Base-by-base conservation (phyloP, 495 filamentous ascomycete genomes). In the Podospora tetraspora region DNA sequence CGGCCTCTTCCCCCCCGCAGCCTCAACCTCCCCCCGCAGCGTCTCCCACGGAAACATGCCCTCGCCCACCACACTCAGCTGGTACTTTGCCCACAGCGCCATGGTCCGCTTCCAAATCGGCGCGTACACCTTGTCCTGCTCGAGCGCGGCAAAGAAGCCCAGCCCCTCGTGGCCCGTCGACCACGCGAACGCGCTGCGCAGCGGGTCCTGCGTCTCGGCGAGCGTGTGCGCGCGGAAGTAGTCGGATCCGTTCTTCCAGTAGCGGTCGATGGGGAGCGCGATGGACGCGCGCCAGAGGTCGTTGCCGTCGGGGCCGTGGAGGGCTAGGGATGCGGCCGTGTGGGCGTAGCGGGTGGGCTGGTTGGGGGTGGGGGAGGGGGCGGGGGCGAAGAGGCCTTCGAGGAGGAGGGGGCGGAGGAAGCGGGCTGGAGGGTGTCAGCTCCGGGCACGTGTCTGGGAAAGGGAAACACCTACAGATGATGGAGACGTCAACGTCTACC, bases 171-270 rank as follows among this genome's bases (percentile, higher is more conserved):
- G 58, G 9, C 25, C 58, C 9, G 25, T 23, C 22, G 58, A 24
- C 58, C 58, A 60, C 11, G 12, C 25, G 21, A 24, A 60, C 9
- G 58, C 58, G 16, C 25, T 60, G 11, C 25, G 58, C 58, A 27
- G 11, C 58, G 58, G 58, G 16, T 60, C 58, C 3, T 9, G 58
- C 22, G 58, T 60, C n/a, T 60, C 22, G 16, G 58, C 58, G 22
- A 60, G 22, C 5, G 58, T 60, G 58, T 60, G 58, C n/a, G 58
- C 25, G 58, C 58, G 58, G 58, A 60, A 27, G 58, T 60, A 60
- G 16, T 23, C 25, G 16, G 58, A 2, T 6, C 43, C 43, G 13
- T 23, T 60, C 11, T 60, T 23, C 58, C 22, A 60, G 58, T 24
- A 23, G 25, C 58, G 58, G 58, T 60, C 58, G 25, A 60, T 5